Conservation (phyloP, 2,329 filamentous ascomycete genomes). For the Diplodia intermedia region DNA sequence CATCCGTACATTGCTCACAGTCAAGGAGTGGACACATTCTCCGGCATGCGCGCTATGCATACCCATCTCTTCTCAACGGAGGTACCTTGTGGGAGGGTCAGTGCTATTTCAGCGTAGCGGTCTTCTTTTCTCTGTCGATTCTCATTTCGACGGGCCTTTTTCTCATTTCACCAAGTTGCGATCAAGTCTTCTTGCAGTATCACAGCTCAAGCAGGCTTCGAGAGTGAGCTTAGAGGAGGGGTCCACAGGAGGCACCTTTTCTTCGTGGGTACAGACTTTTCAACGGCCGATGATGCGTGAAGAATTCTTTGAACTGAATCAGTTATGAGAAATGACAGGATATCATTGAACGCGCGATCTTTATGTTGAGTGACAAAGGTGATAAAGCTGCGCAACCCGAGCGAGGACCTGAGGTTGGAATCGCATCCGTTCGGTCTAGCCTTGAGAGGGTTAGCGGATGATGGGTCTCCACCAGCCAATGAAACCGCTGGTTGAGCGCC, state of each 20-base stretch:
- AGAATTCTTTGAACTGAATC: not conserved
- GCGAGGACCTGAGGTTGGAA: not conserved
- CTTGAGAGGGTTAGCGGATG: not conserved
- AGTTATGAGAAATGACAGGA: not conserved
- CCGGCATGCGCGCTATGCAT: not conserved
- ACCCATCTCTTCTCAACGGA: not conserved
- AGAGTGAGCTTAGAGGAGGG: not conserved
- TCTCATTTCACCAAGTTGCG: slow-evolving; percentile 7
- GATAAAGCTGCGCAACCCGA: not conserved
- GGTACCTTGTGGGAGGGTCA: slow-evolving; percentile 1
- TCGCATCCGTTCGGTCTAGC: not conserved
- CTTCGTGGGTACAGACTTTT: not conserved
- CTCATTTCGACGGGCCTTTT: slow-evolving; percentile 8
- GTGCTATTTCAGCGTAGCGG: slow-evolving; percentile 7
- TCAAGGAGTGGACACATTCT: not conserved
- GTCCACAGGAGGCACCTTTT: not conserved
- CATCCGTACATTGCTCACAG: not conserved
- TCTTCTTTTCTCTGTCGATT: slow-evolving; percentile 14
- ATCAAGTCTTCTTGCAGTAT: not conserved
- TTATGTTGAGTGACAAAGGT: not conserved
- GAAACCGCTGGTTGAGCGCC: not conserved
- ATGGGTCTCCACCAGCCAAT: not conserved
- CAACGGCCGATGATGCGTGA: not conserved
- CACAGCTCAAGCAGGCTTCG: slow-evolving; percentile 7
- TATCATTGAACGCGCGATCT: not conserved